phyloP scores from a whole-genome alignment of 768 basidiomycete species.

The Leccinum longicurvipes region DNA sequence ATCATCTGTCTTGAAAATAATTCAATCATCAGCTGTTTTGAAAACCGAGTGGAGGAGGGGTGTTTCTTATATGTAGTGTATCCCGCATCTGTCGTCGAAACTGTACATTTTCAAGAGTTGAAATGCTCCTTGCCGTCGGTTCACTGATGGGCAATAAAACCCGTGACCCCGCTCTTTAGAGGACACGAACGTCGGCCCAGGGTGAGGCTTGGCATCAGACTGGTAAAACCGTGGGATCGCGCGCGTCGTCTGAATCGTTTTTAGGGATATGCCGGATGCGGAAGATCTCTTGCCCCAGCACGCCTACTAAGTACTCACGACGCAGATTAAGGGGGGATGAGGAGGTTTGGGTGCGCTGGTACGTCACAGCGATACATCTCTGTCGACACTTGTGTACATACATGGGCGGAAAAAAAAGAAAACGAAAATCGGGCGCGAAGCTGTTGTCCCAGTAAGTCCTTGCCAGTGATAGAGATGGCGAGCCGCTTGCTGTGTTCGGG shows the following conservation, averaged over 20 bases:
- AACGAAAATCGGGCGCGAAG: background rate
- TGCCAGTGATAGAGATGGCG: background rate
- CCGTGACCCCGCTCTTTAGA: no score
- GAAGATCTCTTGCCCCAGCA: no score
- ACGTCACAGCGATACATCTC: background rate
- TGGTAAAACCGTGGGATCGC: constrained; percentile 47
- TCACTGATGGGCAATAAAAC: constrained; percentile 17
- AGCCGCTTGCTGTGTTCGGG: background rate
- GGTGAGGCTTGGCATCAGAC: constrained; percentile 42
- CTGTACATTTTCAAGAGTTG: constrained; percentile 37
- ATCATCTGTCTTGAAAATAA: no score
- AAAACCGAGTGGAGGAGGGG: no score
- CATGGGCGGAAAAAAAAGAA: background rate
- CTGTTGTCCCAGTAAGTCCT: no score
- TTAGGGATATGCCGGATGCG: background rate
- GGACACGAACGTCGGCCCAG: no score
- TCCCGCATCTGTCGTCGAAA: no score
- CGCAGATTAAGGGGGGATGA: no score
- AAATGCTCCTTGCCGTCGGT: constrained; percentile 47
- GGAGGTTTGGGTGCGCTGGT: background rate
- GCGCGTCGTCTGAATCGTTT: background rate
- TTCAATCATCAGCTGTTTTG: no score
- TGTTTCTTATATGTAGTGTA: no score
- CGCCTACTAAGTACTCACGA: no score
- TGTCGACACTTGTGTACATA: background rate